Evolutionary conservation across 345 rosid genomes (phyloP).

Genomic region (Mallotus nudiflorus): DNA sequence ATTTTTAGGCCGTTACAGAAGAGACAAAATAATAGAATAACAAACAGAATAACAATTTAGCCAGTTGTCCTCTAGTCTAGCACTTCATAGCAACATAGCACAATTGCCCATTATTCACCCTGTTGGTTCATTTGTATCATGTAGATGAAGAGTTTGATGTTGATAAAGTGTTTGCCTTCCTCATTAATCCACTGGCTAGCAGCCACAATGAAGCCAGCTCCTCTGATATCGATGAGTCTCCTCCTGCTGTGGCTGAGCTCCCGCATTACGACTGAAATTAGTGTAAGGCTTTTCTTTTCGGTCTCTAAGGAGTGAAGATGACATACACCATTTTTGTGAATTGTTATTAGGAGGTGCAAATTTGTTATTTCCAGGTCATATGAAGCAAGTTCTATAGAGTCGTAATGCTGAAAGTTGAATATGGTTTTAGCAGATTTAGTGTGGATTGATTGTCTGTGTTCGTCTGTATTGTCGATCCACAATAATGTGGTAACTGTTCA

Average conservation of each 20-base stretch:
- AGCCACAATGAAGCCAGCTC: constrained; percentile 61
- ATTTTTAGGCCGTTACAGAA: too few species aligned
- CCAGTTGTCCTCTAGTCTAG: too few species aligned
- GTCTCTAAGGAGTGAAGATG: constrained; percentile 2
- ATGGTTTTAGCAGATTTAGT: not conserved
- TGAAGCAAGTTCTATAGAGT: not conserved
- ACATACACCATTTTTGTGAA: constrained; percentile 8
- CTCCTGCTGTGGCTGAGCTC: constrained; percentile 29
- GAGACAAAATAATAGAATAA: too few species aligned
- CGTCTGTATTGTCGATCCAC: not conserved
- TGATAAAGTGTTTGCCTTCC: constrained; percentile 61
- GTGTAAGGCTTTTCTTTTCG: not conserved
- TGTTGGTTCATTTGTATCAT: too few species aligned
- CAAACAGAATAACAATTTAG: too few species aligned
- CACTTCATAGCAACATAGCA: too few species aligned
- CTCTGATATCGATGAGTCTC: constrained; percentile 49
- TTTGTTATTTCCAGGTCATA: constrained; percentile 9
- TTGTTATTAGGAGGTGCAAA: not conserved
- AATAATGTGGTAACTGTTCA: not conserved
- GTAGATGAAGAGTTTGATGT: constrained; percentile 46
- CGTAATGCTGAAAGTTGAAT: not conserved
- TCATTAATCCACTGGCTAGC: constrained; percentile 64
- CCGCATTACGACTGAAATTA: constrained; percentile 17
- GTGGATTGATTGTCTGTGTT: not conserved
- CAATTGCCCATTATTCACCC: too few species aligned